These are phyloP conservation scores for Aquilaria malaccensis DNA, from an alignment of 345 rosid species.

Conservation along the genomic window DNA sequence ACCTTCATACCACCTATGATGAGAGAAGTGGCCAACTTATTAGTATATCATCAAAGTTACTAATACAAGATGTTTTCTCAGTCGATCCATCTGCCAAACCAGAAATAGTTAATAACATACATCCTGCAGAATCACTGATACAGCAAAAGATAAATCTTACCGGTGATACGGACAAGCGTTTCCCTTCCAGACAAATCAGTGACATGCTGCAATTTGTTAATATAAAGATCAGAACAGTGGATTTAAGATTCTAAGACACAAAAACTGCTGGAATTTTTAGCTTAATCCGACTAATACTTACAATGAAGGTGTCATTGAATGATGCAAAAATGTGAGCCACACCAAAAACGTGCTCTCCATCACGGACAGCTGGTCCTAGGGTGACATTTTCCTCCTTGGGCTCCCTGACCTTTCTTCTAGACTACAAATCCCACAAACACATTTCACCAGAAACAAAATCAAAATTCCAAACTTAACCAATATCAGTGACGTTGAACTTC, in stretches of 20 bases:
- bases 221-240: too few species aligned
- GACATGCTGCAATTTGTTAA: constrained; percentile 48
- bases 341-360: constrained; percentile 79
- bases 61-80: background rate
- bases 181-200: constrained; percentile 92
- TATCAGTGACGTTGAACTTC: too few species aligned
- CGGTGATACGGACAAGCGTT: constrained; percentile 86
- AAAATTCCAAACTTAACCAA: too few species aligned
- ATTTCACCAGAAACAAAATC: too few species aligned
- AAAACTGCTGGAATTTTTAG: too few species aligned
- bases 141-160: constrained; percentile 20
- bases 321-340: constrained; percentile 90
- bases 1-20: constrained; percentile 86
- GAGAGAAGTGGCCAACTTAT: background rate
- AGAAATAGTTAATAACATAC: too few species aligned
- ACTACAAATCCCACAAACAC: constrained; percentile 23
- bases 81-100: too few species aligned
- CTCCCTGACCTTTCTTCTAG: constrained; percentile 58
- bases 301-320: constrained; percentile 88
- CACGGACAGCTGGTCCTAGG: constrained; percentile 71
- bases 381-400: constrained; percentile 77
- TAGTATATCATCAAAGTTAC: background rate
- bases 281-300: constrained; percentile 19
- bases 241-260: too few species aligned
- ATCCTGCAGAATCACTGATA: background rate